These are phyloP conservation scores for Globisporangium cederbergense DNA, from an alignment of 352 stramenopile species.

Conservation along the genomic window DNA sequence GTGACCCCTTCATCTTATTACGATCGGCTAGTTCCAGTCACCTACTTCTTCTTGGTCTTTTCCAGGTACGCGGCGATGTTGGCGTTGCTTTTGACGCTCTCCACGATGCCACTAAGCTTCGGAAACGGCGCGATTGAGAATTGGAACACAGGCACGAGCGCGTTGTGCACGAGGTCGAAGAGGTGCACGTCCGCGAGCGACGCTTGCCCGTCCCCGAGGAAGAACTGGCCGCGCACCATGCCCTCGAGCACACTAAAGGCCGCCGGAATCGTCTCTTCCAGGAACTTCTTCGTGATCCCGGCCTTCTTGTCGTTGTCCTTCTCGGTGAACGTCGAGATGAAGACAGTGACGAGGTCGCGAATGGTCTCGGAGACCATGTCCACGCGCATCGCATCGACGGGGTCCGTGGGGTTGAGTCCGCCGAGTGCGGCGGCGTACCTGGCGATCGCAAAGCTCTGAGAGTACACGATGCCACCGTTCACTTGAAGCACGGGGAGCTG, in stretches of 20 bases:
- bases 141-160: constrained; percentile 16
- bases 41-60: constrained; percentile 3
- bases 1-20: too few species aligned
- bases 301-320: constrained; percentile 37
- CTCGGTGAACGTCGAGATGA: constrained; percentile 35
- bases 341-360: constrained; percentile 25
- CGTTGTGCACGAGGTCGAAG: constrained; percentile 50
- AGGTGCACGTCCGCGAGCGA: constrained; percentile 49
- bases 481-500: constrained; percentile 52
- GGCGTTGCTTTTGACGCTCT: constrained; percentile 28
- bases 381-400: constrained; percentile 46
- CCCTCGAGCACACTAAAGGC: constrained; percentile 23
- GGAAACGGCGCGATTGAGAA: constrained; percentile 36
- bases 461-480: constrained; percentile 35
- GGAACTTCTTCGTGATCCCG: constrained; percentile 24
- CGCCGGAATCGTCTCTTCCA: constrained; percentile 23
- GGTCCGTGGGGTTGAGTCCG: constrained; percentile 56
- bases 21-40: background rate
- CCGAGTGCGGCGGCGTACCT: constrained; percentile 49
- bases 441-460: constrained; percentile 59
- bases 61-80: constrained; percentile 33
- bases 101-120: constrained; percentile 38
- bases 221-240: constrained; percentile 38
- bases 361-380: constrained; percentile 53
- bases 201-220: constrained; percentile 38